Base-by-base conservation (phyloP, 371 early-diverging fungal species). In the Thermomucor indicae-seudaticae region DNA sequence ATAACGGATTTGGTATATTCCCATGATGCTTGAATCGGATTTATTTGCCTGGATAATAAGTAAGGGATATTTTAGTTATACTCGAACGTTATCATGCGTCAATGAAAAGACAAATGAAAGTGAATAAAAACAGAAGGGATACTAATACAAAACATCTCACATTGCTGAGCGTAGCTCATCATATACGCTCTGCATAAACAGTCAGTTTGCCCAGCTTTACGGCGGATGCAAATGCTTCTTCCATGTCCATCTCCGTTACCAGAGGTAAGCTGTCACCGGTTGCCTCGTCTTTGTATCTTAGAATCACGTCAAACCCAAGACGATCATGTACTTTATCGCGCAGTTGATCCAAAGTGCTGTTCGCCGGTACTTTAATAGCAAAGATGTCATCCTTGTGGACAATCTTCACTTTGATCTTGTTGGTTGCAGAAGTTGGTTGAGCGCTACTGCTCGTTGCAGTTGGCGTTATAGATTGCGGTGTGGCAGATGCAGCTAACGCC, bases 301-400 rank as follows among this genome's bases (percentile, higher is more conserved):
- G 50, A 30, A 57, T 43, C 31, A 57, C 72, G 25, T 58, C 54
- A 45, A 64, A 62, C 17, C 79, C 76, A 12, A 87, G 55, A 28
- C 85, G 78, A 39, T 81, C 78, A 32, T 72, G 70, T 22, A 89
- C 74, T 53, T 82, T 80, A 31, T 68, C 62, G 34, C 74, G 73
- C 14, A 89, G 62, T 23, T 72, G 60, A 6, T 65, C 70, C 46
- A 84, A 64, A 16, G 79, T 76, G 56, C 78, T 70, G 47, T 76
- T 58, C 4, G 79, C 68, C 0, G 85, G 83, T 43, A 89, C 67
- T 54, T 84, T 79, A 59, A 89, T 82, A 2, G 88, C 90, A 58
- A 86, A 83, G 48, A 87, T 80, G 44, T 89, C 90, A 45, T 79
- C 84, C 34, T 79, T 70, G 51, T 79, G 80, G 25, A 75, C 74